Evolutionary conservation across 1,284 basidiomycete genomes (phyloP).

Genomic region (Cryptococcus maquisensis): DNA sequence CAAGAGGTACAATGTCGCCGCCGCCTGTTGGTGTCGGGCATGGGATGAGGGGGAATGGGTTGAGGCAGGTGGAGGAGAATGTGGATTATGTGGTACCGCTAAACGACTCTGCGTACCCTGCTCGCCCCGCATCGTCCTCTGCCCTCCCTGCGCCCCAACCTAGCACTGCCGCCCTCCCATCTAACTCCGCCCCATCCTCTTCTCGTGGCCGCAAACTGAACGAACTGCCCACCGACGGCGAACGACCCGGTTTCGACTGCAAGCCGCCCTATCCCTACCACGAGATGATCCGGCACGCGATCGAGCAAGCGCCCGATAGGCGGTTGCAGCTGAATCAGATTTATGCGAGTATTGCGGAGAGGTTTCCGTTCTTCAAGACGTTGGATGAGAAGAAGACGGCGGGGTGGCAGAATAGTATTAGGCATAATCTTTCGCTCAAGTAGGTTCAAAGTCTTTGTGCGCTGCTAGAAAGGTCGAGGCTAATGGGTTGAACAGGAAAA

Average conservation of each 20-base stretch:
- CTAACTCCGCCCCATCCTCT: not conserved
- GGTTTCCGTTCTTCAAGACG: conserved; percentile 49
- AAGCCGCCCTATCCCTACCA: conserved; percentile 49
- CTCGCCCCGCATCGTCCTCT: not conserved
- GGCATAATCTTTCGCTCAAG: conserved; percentile 48
- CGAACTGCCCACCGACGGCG: conserved; percentile 40
- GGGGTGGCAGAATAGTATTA: conserved; percentile 48
- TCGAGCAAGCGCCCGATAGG: conserved; percentile 41
- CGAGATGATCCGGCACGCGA: conserved; percentile 48
- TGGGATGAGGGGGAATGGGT: too few relatives aligned
- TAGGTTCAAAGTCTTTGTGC: conserved; percentile 25
- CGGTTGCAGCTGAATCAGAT: conserved; percentile 47
- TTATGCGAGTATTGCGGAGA: conserved; percentile 43
- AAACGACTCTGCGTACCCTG: conserved; percentile 15
- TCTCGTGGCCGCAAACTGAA: conserved; percentile 27
- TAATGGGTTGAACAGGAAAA: conserved; percentile 35
- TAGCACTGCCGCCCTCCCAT: not conserved
- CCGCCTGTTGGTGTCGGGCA: conserved; percentile 8
- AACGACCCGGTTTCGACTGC: conserved; percentile 42
- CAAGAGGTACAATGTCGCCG: conserved; percentile 22
- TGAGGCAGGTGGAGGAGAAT: conserved; percentile 22
- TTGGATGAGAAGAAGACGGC: conserved; percentile 47
- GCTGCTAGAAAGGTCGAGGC: not conserved
- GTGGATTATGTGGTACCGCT: conserved; percentile 20
- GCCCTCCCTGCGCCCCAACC: not conserved